A percentile compares a stretch with the other conserved stretches of the same genome.
phyloP scores from a whole-genome alignment of 2,329 filamentous ascomycete species.

The Trichoderma simmonsii region DNA sequence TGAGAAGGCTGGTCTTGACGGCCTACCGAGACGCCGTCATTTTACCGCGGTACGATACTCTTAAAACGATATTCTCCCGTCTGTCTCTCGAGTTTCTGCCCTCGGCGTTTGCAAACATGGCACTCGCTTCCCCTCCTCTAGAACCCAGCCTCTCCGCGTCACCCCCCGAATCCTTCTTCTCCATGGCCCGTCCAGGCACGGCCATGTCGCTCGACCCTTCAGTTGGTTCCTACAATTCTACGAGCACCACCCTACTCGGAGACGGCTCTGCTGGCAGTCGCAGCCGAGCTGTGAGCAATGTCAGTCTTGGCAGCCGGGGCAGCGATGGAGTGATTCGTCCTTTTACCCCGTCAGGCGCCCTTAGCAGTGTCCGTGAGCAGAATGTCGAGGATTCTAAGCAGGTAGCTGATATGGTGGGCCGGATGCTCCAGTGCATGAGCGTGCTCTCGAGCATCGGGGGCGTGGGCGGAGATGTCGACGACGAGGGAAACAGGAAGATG shows the following conservation, averaged over 20 bases:
- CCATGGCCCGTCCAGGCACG: conserved; percentile 61
- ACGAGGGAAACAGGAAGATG: conserved; percentile 73
- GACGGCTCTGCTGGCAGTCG: conserved; percentile 57
- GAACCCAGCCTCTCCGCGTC: conserved; percentile 51
- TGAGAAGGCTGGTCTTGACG: conserved; percentile 82
- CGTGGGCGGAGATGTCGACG: conserved; percentile 57
- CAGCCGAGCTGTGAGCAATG: conserved; percentile 82
- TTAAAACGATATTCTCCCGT: conserved; percentile 87
- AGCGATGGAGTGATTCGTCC: conserved; percentile 43
- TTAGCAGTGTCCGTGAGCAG: conserved; percentile 51
- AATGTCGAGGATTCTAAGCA: conserved; percentile 69
- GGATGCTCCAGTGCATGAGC: conserved; percentile 95
- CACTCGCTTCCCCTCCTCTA: conserved; percentile 51
- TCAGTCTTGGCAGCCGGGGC: conserved; percentile 60
- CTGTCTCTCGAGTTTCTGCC: conserved; percentile 77
- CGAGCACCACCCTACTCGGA: conserved; percentile 75
- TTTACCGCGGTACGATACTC: conserved; percentile 79
- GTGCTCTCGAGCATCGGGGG: conserved; percentile 73
- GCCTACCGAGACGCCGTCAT: conserved; percentile 88
- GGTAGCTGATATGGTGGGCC: conserved; percentile 88
- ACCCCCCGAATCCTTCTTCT: conserved; percentile 47
- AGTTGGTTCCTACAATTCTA: conserved; percentile 75
- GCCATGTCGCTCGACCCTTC: conserved; percentile 72
- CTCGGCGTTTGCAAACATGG: conserved; percentile 49
- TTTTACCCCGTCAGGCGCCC: conserved; percentile 46